Conservation (phyloP, 192 early-diverging fungal genomes). For the Coemansia sp. region DNA sequence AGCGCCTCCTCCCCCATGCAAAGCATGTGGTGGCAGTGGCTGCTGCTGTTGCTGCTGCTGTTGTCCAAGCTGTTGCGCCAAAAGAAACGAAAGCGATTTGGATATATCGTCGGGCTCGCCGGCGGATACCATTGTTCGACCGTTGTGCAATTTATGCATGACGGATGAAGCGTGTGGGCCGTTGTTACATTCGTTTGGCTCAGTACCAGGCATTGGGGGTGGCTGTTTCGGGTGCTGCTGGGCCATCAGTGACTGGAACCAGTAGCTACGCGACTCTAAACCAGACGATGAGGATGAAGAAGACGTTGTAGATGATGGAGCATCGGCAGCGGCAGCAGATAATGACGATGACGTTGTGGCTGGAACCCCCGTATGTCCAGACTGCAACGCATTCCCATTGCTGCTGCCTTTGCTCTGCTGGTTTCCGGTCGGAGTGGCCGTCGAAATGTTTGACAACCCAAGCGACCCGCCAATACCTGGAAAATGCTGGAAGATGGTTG, state of each 20-base stretch:
- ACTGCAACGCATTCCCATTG: neutral
- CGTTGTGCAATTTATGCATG: neutral
- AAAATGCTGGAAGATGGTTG: conserved; percentile 5
- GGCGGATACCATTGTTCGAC: conserved; percentile 16
- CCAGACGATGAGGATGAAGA: neutral
- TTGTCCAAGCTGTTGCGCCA: conserved; percentile 35
- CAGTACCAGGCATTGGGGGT: neutral
- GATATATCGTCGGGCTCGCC: conserved; percentile 47
- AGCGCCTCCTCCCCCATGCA: neutral
- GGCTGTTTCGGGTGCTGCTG: conserved; percentile 3
- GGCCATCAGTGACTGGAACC: conserved; percentile 38
- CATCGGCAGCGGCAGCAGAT: neutral
- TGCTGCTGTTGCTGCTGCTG: conserved; percentile 5
- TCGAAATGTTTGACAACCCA: neutral
- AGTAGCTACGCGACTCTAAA: conserved; percentile 8
- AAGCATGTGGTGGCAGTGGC: neutral
- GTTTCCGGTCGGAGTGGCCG: neutral
- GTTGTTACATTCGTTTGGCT: neutral
- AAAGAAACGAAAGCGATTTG: conserved; percentile 35
- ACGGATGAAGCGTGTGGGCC: neutral
- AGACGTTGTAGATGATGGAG: no score
- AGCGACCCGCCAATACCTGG: neutral
- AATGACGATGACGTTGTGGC: neutral
- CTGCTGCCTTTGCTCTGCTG: neutral
- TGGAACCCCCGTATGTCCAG: neutral